Evolutionary conservation across 495 filamentous ascomycete genomes (phyloP).

Genomic region (Melanomma pulvis-pyrius): DNA sequence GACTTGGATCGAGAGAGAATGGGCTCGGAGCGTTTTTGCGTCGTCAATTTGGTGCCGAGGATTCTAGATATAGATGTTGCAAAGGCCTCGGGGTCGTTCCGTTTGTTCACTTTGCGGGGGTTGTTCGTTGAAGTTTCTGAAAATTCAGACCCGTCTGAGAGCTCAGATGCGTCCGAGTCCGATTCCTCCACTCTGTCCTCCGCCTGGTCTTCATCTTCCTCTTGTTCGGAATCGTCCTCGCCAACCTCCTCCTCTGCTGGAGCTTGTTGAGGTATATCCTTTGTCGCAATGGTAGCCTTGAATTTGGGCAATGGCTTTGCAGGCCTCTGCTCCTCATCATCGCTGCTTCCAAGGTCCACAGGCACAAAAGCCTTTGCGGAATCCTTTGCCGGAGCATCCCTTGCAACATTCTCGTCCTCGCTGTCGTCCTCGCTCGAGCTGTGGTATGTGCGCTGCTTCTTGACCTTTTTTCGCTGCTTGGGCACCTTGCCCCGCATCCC

Average conservation of each 20-base stretch:
- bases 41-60: conserved; percentile 80
- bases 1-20: conserved; percentile 77
- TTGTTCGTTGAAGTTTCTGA: conserved; percentile 39
- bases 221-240: conserved; percentile 40
- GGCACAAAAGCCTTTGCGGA: conserved; percentile 56
- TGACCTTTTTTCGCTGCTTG: conserved; percentile 65
- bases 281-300: conserved; percentile 22
- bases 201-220: conserved; percentile 46
- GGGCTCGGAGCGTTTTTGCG: conserved; percentile 77
- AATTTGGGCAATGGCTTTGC: conserved; percentile 39
- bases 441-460: conserved; percentile 71
- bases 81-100: conserved; percentile 88
- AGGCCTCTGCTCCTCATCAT: conserved; percentile 51
- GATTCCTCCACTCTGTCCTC: conserved; percentile 44
- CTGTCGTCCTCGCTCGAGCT: conserved; percentile 68
- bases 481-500: conserved; percentile 37
- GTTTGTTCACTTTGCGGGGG: conserved; percentile 58
- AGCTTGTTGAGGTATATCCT: conserved; percentile 44
- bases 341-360: conserved; percentile 60
- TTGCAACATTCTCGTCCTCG: conserved; percentile 55
- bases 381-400: conserved; percentile 28
- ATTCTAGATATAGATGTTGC: conserved; percentile 90
- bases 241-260: conserved; percentile 40
- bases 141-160: conserved; percentile 41
- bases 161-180: conserved; percentile 29